Evolutionary conservation across 1,139 yeast genomes (phyloP).

Genomic region (Taiozyma sp.): DNA sequence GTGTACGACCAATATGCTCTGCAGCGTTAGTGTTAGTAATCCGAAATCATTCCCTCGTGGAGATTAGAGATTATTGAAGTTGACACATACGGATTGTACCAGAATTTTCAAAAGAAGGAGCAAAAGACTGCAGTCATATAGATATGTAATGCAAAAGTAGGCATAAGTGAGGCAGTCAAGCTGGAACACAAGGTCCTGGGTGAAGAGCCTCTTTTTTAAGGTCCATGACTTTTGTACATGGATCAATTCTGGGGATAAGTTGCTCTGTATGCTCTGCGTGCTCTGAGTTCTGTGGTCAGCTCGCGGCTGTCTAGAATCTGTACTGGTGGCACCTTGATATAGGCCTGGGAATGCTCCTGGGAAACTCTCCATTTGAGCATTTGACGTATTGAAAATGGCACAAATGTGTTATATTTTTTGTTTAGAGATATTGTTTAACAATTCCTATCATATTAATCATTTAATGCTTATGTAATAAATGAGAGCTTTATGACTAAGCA

Average conservation of each 20-base stretch:
- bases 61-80: neutral
- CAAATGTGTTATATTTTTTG: neutral
- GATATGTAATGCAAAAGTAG: conserved; percentile 12
- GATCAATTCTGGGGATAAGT: conserved; percentile 5
- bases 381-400: neutral
- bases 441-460: too few species aligned
- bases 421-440: too few species aligned
- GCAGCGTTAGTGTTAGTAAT: neutral
- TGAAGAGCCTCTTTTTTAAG: conserved; percentile 11
- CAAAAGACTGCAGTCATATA: conserved; percentile 23
- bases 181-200: conserved; percentile 8
- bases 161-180: conserved; percentile 8
- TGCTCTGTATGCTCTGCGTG: neutral
- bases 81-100: conserved; percentile 11
- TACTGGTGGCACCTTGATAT: neutral
- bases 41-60: neutral
- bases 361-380: conserved; percentile 14
- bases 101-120: conserved; percentile 10
- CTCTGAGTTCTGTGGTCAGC: neutral
- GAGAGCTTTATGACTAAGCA: too few species aligned
- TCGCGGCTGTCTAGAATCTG: neutral
- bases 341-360: conserved; percentile 16
- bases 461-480: too few species aligned
- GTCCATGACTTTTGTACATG: conserved; percentile 10
- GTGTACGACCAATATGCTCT: neutral